These are phyloP conservation scores for Apodospora peruviana DNA, from an alignment of 495 filamentous ascomycete genomes.

Conservation along the genomic window DNA sequence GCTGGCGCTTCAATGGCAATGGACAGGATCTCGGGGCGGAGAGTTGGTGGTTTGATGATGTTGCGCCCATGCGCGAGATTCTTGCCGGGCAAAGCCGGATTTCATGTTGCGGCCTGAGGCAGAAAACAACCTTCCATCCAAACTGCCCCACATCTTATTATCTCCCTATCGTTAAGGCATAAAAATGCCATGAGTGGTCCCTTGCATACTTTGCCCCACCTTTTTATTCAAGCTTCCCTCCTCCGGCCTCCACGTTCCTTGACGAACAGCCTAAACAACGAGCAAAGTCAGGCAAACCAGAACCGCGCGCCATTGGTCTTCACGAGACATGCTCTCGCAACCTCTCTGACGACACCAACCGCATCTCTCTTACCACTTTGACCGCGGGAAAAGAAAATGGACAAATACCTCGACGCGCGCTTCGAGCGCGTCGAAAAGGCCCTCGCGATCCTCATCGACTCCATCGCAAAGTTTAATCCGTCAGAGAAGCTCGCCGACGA, in stretches of 20 bases:
- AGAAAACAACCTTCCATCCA: background rate
- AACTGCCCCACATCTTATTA: too few species aligned
- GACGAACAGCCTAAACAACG: too few species aligned
- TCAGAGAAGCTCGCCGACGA: slow-evolving; percentile 56
- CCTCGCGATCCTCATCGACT: slow-evolving; percentile 61
- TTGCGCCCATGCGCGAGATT: slow-evolving; percentile 29
- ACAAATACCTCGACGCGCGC: slow-evolving; percentile 50
- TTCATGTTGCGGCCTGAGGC: slow-evolving; percentile 18
- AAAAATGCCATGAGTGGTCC: background rate
- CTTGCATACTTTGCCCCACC: slow-evolving; percentile 2
- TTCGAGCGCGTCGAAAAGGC: slow-evolving; percentile 67
- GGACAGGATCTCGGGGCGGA: slow-evolving; percentile 9
- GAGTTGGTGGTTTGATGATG: slow-evolving; percentile 14
- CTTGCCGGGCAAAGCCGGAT: slow-evolving; percentile 29
- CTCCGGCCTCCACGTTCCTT: too few species aligned
- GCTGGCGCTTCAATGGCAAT: slow-evolving; percentile 28
- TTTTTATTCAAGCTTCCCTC: background rate
- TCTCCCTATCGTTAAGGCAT: too few species aligned
- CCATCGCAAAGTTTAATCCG: slow-evolving; percentile 73
- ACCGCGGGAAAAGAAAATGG: slow-evolving; percentile 40
- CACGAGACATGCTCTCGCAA: too few species aligned
- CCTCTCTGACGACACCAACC: background rate
- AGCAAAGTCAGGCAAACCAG: too few species aligned
- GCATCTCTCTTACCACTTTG: background rate
- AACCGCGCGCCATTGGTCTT: too few species aligned